Percentiles rank a stretch among this genome's conserved stretches.
phyloP scores from a whole-genome alignment of 139 green algal genomes.

The Picochlorum sp. region DNA sequence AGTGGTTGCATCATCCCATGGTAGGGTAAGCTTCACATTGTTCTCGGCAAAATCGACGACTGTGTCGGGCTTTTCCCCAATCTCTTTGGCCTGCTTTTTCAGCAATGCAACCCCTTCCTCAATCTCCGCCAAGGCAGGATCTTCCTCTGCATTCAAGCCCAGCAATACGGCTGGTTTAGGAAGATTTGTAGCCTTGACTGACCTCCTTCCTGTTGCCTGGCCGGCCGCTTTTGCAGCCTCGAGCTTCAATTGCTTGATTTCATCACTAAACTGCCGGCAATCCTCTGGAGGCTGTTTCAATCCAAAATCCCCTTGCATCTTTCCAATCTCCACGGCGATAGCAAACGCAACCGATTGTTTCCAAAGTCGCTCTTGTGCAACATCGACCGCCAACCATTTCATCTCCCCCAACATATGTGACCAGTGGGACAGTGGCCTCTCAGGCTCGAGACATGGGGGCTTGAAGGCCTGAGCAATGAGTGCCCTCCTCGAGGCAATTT shows the following conservation, averaged over 20 bases:
- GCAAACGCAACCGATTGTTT: constrained; percentile 32
- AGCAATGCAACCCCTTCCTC: neutral
- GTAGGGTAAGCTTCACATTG: neutral
- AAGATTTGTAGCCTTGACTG: constrained; percentile 3
- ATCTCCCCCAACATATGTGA: constrained; percentile 51
- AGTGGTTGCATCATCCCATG: neutral
- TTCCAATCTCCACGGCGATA: constrained; percentile 30
- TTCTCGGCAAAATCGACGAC: neutral
- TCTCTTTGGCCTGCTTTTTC: neutral
- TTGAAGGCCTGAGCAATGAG: constrained; percentile 35
- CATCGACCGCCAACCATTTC: constrained; percentile 55
- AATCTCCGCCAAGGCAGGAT: constrained; percentile 26
- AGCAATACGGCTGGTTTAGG: neutral
- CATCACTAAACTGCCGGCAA: constrained; percentile 10
- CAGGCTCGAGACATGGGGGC: constrained; percentile 34
- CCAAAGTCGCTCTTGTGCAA: constrained; percentile 60
- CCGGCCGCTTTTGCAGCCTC: constrained; percentile 3
- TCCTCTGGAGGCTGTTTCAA: constrained; percentile 15
- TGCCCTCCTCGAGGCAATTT: constrained; percentile 25
- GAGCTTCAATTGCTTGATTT: constrained; percentile 1
- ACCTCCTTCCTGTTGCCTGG: constrained; percentile 3
- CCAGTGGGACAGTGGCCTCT: constrained; percentile 29
- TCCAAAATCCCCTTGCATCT: constrained; percentile 16
- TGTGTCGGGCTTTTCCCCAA: neutral
- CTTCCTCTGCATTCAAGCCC: constrained; percentile 15